These are phyloP conservation scores for Abelmoschus esculentus DNA, from an alignment of 345 rosid species.

Conservation along the genomic window DNA sequence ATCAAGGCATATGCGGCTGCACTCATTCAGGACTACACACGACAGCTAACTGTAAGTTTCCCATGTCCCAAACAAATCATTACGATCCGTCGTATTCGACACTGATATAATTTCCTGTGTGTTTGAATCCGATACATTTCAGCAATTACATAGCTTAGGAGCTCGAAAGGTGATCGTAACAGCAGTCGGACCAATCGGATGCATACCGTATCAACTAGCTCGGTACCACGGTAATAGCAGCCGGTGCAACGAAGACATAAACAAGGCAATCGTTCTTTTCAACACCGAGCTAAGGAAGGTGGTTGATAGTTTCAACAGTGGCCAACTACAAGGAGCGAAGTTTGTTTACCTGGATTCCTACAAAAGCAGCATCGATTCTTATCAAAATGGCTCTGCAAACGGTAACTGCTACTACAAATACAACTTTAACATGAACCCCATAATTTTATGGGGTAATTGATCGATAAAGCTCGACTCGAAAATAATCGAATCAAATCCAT, in stretches of 20 bases:
- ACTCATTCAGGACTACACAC: slow-evolving; percentile 66
- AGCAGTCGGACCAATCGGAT: slow-evolving; percentile 73
- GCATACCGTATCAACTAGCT: slow-evolving; percentile 89
- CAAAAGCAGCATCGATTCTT: slow-evolving; percentile 48
- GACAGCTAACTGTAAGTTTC: slow-evolving; percentile 49
- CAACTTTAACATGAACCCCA: neutral
- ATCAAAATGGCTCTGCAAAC: slow-evolving; percentile 31
- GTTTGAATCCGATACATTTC: neutral
- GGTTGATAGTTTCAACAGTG: slow-evolving; percentile 54
- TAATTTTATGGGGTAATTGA: neutral
- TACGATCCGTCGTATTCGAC: too few species aligned
- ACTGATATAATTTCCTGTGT: neutral
- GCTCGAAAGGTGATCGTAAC: slow-evolving; percentile 74
- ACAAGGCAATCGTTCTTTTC: slow-evolving; percentile 53
- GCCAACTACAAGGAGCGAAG: slow-evolving; percentile 62
- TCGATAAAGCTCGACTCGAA: too few species aligned
- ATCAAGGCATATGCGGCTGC: slow-evolving; percentile 46
- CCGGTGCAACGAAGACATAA: slow-evolving; percentile 69
- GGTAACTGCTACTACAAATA: slow-evolving; percentile 20
- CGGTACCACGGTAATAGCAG: slow-evolving; percentile 43
- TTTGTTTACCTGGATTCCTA: slow-evolving; percentile 70
- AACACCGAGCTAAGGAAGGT: slow-evolving; percentile 54
- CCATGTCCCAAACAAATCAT: neutral
- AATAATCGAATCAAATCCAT: too few species aligned
- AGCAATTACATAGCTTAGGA: slow-evolving; percentile 62